Conservation (phyloP, 768 basidiomycete genomes). For the Lanmaoa pseudosensibilis region DNA sequence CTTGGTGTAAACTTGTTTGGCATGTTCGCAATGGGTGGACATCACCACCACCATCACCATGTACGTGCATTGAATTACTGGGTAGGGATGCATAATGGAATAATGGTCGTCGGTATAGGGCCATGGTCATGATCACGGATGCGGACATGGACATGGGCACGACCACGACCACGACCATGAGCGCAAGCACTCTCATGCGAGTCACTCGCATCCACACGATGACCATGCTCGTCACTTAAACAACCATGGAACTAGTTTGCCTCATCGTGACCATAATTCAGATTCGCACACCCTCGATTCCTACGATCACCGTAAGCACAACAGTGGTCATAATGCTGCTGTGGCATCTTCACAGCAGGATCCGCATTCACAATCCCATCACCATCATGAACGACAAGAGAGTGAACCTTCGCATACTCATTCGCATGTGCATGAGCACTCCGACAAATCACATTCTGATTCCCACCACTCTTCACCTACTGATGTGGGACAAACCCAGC, state of each 20-base stretch:
- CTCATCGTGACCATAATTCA: slow-evolving; percentile 20
- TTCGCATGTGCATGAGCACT: slow-evolving; percentile 31
- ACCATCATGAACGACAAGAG: slow-evolving; percentile 25
- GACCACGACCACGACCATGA: slow-evolving; percentile 19
- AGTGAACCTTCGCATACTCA: slow-evolving; percentile 26
- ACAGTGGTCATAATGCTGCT: slow-evolving; percentile 17
- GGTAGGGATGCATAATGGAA: background rate
- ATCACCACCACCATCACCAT: slow-evolving; percentile 85
- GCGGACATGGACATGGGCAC: slow-evolving; percentile 11
- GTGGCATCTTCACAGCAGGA: slow-evolving; percentile 9
- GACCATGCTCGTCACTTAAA: slow-evolving; percentile 27
- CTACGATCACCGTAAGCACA: slow-evolving; percentile 8
- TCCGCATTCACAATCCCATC: slow-evolving; percentile 31
- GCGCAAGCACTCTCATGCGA: slow-evolving; percentile 37
- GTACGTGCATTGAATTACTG: slow-evolving; percentile 40
- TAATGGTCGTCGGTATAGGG: slow-evolving; percentile 11
- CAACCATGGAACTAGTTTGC: slow-evolving; percentile 8
- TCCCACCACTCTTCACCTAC: slow-evolving; percentile 11
- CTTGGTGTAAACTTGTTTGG: slow-evolving; percentile 95
- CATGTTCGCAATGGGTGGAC: slow-evolving; percentile 98
- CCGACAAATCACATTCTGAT: slow-evolving; percentile 21
- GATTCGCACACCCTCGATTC: slow-evolving; percentile 15
- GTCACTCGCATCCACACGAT: slow-evolving; percentile 35
- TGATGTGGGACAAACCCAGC: slow-evolving; percentile 7
- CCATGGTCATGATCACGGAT: slow-evolving; percentile 18